Conservation (phyloP, 2,329 filamentous ascomycete genomes). For the Paecilomyces variotii region DNA sequence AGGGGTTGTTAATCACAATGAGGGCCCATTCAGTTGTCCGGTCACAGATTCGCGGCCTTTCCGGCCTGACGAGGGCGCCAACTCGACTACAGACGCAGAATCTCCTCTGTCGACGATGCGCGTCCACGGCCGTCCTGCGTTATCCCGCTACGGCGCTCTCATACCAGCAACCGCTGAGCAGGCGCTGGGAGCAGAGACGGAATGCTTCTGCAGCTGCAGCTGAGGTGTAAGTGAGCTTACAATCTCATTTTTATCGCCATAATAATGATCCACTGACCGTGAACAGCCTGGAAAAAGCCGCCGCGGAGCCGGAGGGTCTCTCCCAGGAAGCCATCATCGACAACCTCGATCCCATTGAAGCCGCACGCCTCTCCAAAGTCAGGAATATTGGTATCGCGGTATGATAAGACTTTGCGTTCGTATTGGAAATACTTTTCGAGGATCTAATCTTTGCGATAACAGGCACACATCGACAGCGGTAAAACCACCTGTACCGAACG, state of each 20-base stretch:
- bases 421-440: background rate
- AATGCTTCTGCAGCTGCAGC: slow-evolving; percentile 36
- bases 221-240: slow-evolving; percentile 31
- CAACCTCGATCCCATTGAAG: slow-evolving; percentile 74
- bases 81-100: slow-evolving; percentile 26
- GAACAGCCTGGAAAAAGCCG: slow-evolving; percentile 47
- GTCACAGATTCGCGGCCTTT: slow-evolving; percentile 30
- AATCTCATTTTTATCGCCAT: slow-evolving; percentile 2
- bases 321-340: slow-evolving; percentile 62
- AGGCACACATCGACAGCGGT: slow-evolving; percentile 97
- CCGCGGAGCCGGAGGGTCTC: slow-evolving; percentile 48
- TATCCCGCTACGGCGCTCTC: slow-evolving; percentile 22
- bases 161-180: slow-evolving; percentile 30
- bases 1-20: slow-evolving; percentile 26
- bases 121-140: slow-evolving; percentile 29
- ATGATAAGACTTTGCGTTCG: slow-evolving; percentile 27
- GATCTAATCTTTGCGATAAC: slow-evolving; percentile 11
- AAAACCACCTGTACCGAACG: slow-evolving; percentile 96
- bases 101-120: slow-evolving; percentile 31
- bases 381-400: slow-evolving; percentile 98
- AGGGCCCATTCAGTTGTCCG: slow-evolving; percentile 34
- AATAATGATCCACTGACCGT: background rate
- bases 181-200: slow-evolving; percentile 35
- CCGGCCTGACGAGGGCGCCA: slow-evolving; percentile 26
- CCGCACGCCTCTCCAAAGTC: slow-evolving; percentile 67